Conservation (phyloP, 2,329 filamentous ascomycete genomes). For the Neurospora sp. region DNA sequence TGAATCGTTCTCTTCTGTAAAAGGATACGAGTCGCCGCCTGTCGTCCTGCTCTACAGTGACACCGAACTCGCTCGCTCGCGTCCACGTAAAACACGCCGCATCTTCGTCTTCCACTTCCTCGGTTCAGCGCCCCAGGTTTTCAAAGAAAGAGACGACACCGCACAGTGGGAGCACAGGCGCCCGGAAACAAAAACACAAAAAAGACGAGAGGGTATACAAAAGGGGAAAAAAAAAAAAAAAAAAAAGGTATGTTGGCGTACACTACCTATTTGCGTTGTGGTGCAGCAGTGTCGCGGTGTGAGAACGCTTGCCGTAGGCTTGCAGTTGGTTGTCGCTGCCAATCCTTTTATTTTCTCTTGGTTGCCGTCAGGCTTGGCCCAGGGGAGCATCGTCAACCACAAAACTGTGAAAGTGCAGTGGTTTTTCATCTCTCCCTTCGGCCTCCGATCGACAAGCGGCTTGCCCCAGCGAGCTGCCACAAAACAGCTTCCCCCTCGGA, state of each 20-base stretch:
- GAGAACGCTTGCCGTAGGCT: not conserved
- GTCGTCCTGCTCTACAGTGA: not conserved
- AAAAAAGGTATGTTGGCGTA: not conserved
- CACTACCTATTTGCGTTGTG: not conserved
- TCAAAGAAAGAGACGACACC: not conserved
- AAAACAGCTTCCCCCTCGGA: slow-evolving; percentile 10
- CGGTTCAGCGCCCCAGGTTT: not conserved
- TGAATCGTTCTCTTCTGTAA: not conserved
- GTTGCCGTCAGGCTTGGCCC: not conserved
- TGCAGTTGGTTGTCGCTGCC: not conserved
- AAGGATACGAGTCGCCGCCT: not conserved
- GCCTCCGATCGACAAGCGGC: slow-evolving; percentile 13
- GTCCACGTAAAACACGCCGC: not conserved
- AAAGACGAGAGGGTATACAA: not conserved
- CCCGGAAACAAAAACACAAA: not conserved
- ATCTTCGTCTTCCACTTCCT: not conserved
- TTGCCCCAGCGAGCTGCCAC: slow-evolving; percentile 11
- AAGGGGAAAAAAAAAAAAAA: not conserved
- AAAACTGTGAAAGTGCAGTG: not conserved
- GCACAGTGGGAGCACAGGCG: not conserved
- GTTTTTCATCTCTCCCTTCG: not conserved
- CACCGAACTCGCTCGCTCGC: not conserved
- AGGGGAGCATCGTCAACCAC: not conserved
- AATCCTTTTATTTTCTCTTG: not conserved
- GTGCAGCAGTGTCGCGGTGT: not conserved